phyloP scores from a whole-genome alignment of 2,329 filamentous ascomycete species.

The Didymella glomerata region DNA sequence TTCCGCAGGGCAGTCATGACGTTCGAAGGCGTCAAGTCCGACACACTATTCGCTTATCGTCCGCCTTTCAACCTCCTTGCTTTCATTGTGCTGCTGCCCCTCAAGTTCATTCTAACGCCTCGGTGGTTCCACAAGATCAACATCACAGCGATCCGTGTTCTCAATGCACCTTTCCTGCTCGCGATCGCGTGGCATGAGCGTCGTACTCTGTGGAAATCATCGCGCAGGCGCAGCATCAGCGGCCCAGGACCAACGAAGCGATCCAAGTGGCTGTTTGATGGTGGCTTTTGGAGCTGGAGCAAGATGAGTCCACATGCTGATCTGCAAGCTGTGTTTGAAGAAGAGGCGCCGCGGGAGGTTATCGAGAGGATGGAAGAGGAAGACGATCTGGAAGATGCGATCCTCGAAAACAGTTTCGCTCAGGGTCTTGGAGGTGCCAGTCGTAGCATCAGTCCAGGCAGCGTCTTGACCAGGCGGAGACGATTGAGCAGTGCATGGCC shows the following conservation, averaged over 20 bases:
- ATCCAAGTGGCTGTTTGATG: constrained; percentile 57
- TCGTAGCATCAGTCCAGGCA: constrained; percentile 43
- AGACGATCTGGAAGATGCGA: constrained; percentile 57
- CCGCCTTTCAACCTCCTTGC: constrained; percentile 86
- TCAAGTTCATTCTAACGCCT: constrained; percentile 79
- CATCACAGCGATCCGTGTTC: constrained; percentile 74
- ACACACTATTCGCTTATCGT: constrained; percentile 82
- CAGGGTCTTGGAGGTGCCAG: constrained; percentile 22
- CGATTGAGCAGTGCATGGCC: constrained; percentile 50
- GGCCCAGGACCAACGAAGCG: constrained; percentile 51
- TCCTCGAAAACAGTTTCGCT: constrained; percentile 54
- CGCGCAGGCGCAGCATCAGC: constrained; percentile 36
- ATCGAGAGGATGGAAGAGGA: constrained; percentile 59
- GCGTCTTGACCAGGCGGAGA: constrained; percentile 42
- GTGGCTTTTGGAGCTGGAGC: constrained; percentile 61
- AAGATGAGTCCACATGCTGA: constrained; percentile 74
- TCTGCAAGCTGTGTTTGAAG: constrained; percentile 75
- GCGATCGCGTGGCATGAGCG: constrained; percentile 76
- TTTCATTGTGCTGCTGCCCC: constrained; percentile 74
- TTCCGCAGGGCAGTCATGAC: constrained; percentile 83
- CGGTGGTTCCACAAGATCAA: constrained; percentile 93
- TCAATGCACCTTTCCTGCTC: constrained; percentile 79
- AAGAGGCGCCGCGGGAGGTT: constrained; percentile 68
- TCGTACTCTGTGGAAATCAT: constrained; percentile 69
- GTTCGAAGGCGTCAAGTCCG: constrained; percentile 84